These are phyloP conservation scores for Erysiphe pisi DNA, from an alignment of 2,329 filamentous ascomycete species.

Conservation along the genomic window DNA sequence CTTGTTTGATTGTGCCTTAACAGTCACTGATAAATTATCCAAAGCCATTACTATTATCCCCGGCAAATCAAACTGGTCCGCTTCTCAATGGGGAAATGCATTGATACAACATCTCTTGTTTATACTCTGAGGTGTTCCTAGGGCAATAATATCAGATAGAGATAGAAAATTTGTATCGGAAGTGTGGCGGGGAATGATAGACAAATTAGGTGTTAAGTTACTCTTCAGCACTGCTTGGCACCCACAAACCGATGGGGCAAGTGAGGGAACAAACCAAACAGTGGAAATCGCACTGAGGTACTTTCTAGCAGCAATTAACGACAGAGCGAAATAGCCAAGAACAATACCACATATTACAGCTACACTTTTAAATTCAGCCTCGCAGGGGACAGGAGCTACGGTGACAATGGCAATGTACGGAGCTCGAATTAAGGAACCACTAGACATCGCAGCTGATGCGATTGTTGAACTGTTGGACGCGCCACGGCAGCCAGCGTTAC, in stretches of 20 bases:
- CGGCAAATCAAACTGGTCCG: not conserved
- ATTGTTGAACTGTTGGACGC: too few relatives aligned
- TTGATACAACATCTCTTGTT: not conserved
- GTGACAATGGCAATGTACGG: too few relatives aligned
- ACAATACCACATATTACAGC: too few relatives aligned
- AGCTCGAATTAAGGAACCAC: too few relatives aligned
- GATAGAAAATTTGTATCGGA: not conserved
- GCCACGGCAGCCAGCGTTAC: too few relatives aligned
- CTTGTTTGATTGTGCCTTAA: not conserved
- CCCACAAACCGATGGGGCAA: not conserved
- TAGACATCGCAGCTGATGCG: too few relatives aligned
- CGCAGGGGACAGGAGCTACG: too few relatives aligned
- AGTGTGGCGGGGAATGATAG: slow-evolving; percentile 33
- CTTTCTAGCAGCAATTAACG: too few relatives aligned
- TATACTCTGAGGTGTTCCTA: not conserved
- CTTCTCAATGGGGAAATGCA: not conserved
- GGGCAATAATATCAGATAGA: not conserved
- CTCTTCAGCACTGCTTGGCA: not conserved
- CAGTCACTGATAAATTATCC: not conserved
- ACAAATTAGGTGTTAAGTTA: not conserved
- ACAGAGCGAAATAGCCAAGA: too few relatives aligned
- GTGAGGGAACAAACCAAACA: too few relatives aligned
- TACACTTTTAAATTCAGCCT: too few relatives aligned
- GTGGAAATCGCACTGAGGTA: too few relatives aligned
- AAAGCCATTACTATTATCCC: not conserved